Evolutionary conservation across 2,329 filamentous ascomycete species (phyloP), one percentile per base, ranked within the genome.

Genomic region (Calonectria henricotiae): DNA sequence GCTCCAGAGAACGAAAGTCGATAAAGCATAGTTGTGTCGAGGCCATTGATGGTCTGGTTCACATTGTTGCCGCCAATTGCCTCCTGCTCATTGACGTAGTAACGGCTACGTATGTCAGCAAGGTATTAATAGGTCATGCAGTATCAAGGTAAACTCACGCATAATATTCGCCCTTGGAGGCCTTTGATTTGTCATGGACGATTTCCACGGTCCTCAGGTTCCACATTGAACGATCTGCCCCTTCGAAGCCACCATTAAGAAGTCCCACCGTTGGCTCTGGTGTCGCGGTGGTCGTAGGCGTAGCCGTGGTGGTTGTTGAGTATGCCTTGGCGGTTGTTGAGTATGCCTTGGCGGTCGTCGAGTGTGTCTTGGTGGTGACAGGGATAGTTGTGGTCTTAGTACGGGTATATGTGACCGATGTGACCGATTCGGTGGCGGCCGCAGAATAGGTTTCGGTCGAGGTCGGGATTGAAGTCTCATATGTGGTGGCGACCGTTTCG

Each of bases 11-110:
- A 70, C 3, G 49, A 54, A 0, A 70, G 43, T 30, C 60, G 60
- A 44, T 39, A 67, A 5, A 70, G 51, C 9, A 9, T 23, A 4
- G 32, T n/a, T 4, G 35, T 64, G 25, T 68, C 60, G 37, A 70
- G 64, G 5, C 41, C 68, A 35, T 60, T 64, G 43, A 72, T 39
- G 25, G 70, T 70, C 27, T 70, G 70, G 43, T 70, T 72, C 1
- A 70, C 32, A 0, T 65, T 30, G 20, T 70, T 68, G 35, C 70
- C 70, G 43, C 64, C 64, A 2, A 2, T 20, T 41, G n/a, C 70
- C 1, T 13, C 20, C 3, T 51, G 3, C 23, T 66, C n/a, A 5
- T 62, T 9, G 35, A 70, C n/a, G 3, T 8, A 2, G 27, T 35
- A 72, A 1, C 11, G 35, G 23, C 68, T 72, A 17, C 1, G 54